Evolutionary conservation across 306 rosid genomes (phyloP), one percentile per base, ranked within the genome.

Genomic region (Castanospermum australe): DNA sequence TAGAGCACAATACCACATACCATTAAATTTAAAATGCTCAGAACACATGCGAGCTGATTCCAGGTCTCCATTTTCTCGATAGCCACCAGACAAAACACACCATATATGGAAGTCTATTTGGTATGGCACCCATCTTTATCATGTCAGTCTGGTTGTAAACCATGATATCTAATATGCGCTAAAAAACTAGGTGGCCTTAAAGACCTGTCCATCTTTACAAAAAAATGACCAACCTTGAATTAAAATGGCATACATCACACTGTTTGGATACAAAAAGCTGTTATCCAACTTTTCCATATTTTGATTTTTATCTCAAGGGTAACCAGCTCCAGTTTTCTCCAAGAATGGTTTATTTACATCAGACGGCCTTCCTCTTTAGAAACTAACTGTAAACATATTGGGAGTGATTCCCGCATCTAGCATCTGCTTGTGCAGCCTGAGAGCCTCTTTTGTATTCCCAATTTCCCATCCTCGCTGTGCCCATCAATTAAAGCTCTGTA

Each of bases 401-500:
- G 91, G 91, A 11, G 78, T 36, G 52, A 87, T 52, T 32, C 93
- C 88, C 9, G 73, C 56, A 67, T 83, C 85, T 60, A 75, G 63
- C 91, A 89, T 87, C 51, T 83, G 88, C 15, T 79, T 72, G 57
- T 66, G 78, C 39, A 89, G 75, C 51, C 71, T 63, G 51, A 75
- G 50, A 78, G 85, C 89, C 73, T 76, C 86, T 42, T 87, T 77
- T 25, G 66, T 78, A 32, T 79, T 73, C 24, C 90, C 86, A 15
- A n/a, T n/a, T n/a, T n/a, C n/a, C n/a, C n/a, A n/a, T 50, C 64
- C 79, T 85, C 83, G 59, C 84, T 75, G 20, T 78, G 83, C 22
- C 89, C 93, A 52, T 87, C 89, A 6, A 89, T 87, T 72, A 89
- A 81, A 66, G 86, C 75, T 32, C 89, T 87, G 85, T 79, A 84